Evolutionary conservation across 208 protist genomes (phyloP), one percentile per base, ranked within the genome.

Genomic region (Strigomonas culicis): DNA sequence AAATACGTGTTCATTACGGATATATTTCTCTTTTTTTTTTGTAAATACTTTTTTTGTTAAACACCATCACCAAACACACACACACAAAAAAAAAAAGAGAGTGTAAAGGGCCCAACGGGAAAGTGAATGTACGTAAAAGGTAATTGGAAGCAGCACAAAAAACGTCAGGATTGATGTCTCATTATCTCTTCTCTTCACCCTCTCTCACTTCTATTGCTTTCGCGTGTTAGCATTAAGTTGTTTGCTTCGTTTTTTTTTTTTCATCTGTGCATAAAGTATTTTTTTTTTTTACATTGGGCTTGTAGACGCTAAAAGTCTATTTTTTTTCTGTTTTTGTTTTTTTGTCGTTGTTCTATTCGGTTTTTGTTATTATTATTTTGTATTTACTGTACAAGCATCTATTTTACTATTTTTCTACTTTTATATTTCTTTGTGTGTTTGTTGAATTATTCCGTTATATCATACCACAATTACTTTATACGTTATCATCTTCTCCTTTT

Each of bases 211-310:
- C 24, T 49, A 19, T 39, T 43, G 1, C 11, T 43, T 61, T 39
- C 49, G 10, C 43, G 19, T 30, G 1, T 11, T 27, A 24, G 25
- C 36, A 3, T 15, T 24, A 7, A 41, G n/a, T 17, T 58, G 41
- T 66, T 57, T 41, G 11, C 10, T 31, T 30, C 36, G 11, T 50
- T 2, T 24, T 49, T 57, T 31, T 55, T 55, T 58, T 58, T 63
- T 62, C 10, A 41, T 13, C 6, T 41, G 8, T 17, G 8, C 13
- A 41, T 13, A 41, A 17, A 41, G 36, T 13, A 41, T 41, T 13
- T 41, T 41, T 41, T 13, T 41, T 41, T 41, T 13, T 41, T 41
- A 41, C 13, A 6, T 41, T 41, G 36, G 6, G 13, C 13, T 41
- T 41, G 6, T 13, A 41, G 36, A n/a, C n/a, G n/a, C n/a, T n/a